These are phyloP conservation scores for Fusarium odoratissimum DNA, from an alignment of 2,329 filamentous ascomycete genomes.

Conservation along the genomic window DNA sequence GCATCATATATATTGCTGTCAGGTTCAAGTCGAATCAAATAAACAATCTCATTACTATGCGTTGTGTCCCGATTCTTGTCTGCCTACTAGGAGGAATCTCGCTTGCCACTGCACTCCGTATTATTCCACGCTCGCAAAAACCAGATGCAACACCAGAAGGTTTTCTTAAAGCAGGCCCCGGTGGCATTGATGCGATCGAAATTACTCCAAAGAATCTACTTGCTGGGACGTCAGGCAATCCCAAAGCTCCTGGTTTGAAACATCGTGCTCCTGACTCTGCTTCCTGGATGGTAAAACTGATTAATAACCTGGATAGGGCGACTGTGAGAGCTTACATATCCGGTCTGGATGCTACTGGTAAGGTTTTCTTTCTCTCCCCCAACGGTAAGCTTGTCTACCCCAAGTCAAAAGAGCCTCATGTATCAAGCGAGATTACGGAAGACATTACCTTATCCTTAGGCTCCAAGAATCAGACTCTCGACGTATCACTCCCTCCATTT, in stretches of 20 bases:
- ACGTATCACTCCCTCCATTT: slow-evolving; percentile 53
- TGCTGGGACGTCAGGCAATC: not conserved
- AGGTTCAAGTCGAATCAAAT: not conserved
- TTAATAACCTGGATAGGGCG: not conserved
- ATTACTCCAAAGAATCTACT: not conserved
- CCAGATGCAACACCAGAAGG: not conserved
- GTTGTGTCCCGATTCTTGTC: not conserved
- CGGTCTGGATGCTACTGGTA: not conserved
- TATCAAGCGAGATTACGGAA: not conserved
- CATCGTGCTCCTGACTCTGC: no score
- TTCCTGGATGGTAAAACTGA: not conserved
- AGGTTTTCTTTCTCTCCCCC: not conserved
- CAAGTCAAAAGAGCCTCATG: not conserved
- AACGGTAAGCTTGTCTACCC: not conserved
- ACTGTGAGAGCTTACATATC: not conserved
- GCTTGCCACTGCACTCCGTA: not conserved
- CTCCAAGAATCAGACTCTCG: not conserved
- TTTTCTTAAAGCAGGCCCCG: not conserved
- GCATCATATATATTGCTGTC: not conserved
- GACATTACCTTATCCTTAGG: not conserved
- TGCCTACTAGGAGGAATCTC: not conserved
- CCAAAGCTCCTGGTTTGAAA: no score
- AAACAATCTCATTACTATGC: not conserved
- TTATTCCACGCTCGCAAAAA: no score
- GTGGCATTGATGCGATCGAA: not conserved